Evolutionary conservation across 1,284 basidiomycete genomes (phyloP).

Genomic region (Boletus calvinii): DNA sequence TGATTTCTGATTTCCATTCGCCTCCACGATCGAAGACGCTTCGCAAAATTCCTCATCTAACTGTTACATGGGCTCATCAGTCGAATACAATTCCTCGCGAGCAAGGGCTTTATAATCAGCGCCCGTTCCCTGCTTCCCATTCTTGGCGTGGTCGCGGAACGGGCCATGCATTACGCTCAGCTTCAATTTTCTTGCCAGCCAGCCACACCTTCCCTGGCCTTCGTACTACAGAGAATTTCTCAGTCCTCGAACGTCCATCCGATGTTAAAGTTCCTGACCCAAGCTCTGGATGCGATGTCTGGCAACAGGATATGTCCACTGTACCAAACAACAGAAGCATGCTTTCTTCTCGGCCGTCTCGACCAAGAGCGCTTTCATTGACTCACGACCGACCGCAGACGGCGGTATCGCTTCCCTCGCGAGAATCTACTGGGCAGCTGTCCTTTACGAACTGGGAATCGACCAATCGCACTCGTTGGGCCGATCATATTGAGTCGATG

Average conservation of each 20-base stretch:
- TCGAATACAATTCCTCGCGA: slow-evolving; percentile 24
- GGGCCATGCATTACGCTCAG: slow-evolving; percentile 10
- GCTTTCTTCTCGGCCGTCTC: slow-evolving; percentile 14
- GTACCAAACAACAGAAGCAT: slow-evolving; percentile 1
- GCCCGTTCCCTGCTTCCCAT: slow-evolving; percentile 15
- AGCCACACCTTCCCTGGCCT: slow-evolving; percentile 26
- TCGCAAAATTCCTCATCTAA: slow-evolving; percentile 63
- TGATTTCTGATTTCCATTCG: slow-evolving; percentile 9
- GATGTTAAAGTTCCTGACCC: slow-evolving; percentile 1
- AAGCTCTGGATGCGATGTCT: slow-evolving; percentile 8
- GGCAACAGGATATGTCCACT: slow-evolving; percentile 14
- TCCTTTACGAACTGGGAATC: slow-evolving; percentile 31
- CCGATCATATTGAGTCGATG: slow-evolving; percentile 13
- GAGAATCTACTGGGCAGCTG: slow-evolving; percentile 32
- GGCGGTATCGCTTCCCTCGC: slow-evolving; percentile 23
- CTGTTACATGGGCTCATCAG: slow-evolving; percentile 77
- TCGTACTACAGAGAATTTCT: neutral
- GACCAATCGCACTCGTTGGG: slow-evolving; percentile 25
- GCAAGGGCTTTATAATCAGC: slow-evolving; percentile 19
- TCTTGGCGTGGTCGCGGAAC: slow-evolving; percentile 26
- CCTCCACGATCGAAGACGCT: slow-evolving; percentile 48
- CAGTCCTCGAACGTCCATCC: slow-evolving; percentile 1
- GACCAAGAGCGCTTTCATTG: slow-evolving; percentile 31
- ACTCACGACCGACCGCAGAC: slow-evolving; percentile 29
- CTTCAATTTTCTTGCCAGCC: slow-evolving; percentile 21